Base-by-base conservation (phyloP, 2,329 filamentous ascomycete species). In the Diaporthe aspalathi region DNA sequence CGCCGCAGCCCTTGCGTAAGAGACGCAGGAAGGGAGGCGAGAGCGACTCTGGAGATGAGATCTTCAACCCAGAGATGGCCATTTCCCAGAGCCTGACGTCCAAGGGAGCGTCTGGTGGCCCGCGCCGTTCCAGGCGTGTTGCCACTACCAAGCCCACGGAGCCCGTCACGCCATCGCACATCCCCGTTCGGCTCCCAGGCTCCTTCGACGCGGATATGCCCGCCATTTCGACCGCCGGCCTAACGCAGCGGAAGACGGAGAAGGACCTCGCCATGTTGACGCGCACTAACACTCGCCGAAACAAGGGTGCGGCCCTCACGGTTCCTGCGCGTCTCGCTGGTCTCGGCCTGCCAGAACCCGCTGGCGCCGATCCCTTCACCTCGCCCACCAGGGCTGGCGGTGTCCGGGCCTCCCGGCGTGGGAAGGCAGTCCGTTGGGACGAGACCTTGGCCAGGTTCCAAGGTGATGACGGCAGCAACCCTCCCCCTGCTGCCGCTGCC, bases 231-330 rank as follows among this genome's bases (percentile, higher is more conserved):
- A 73, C 71, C 14, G 68, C 60, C 6, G 72, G 74, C n/a, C 29
- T 73, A n/a, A 73, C 74, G 38, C 74, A 76, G 49, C 79, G 80
- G 56, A 81, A 73, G 71, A 80, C 79, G 17, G 84, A 84, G 52
- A 84, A 83, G 74, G 82, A 85, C 56, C 74, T 85, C 11, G 83
- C 82, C 0, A 77, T 80, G 2, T 71, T 84, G 52, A 86, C 84
- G 1, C 76, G 81, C 4, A 77, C 80, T 65, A 86, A 86, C 72
- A 86, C 84, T 1, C 78, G 82, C 35, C 84, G 83, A 73, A 86
- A 86, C 72, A 85, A 84, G 76, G 81, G 75, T 4, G 78, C 75
- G 22, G 79, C 84, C 1, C 69, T 83, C 6, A 76, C 74, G 8
- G 81, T 83, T 0, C 73, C 74, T 20, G 66, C 78, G 1, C 75